phyloP scores from a whole-genome alignment of 2,329 filamentous ascomycete genomes.

The Epichloe baconii region DNA sequence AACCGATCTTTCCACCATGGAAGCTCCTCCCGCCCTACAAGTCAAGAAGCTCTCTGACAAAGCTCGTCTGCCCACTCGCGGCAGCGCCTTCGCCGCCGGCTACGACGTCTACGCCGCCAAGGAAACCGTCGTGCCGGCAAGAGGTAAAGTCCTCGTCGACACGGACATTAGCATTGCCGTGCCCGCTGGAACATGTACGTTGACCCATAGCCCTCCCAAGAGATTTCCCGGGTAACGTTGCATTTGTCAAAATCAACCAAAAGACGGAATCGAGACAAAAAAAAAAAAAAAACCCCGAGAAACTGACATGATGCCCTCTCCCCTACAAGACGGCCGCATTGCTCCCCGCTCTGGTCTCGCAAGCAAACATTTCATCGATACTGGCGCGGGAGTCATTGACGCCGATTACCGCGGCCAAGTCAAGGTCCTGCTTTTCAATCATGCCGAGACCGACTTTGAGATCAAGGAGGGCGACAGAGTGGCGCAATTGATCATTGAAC shows the following conservation, averaged over 20 bases:
- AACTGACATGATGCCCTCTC: not conserved
- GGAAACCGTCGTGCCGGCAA: slow-evolving; percentile 61
- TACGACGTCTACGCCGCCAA: slow-evolving; percentile 84
- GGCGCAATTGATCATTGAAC: slow-evolving; percentile 86
- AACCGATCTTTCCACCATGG: slow-evolving; percentile 30
- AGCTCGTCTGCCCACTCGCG: slow-evolving; percentile 74
- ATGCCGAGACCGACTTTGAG: slow-evolving; percentile 67
- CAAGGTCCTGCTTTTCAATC: slow-evolving; percentile 92
- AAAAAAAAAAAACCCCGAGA: not conserved
- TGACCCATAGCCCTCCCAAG: not conserved
- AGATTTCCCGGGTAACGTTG: too few species aligned
- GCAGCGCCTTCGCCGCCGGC: slow-evolving; percentile 78
- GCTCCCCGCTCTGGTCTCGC: slow-evolving; percentile 87
- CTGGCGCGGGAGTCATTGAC: slow-evolving; percentile 91
- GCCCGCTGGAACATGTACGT: slow-evolving; percentile 76
- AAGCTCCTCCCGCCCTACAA: slow-evolving; percentile 49
- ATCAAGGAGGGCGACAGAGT: slow-evolving; percentile 80
- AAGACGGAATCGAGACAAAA: too few species aligned
- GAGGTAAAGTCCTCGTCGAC: slow-evolving; percentile 75
- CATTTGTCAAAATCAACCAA: too few species aligned
- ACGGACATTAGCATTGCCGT: slow-evolving; percentile 88
- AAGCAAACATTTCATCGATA: slow-evolving; percentile 90
- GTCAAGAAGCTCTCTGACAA: slow-evolving; percentile 79
- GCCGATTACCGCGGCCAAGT: slow-evolving; percentile 92
- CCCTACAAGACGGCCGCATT: slow-evolving; percentile 61